Evolutionary conservation across 805 yeast species (phyloP), one percentile per base, ranked within the genome.

Genomic region (Wickerhamiella nectarea): DNA sequence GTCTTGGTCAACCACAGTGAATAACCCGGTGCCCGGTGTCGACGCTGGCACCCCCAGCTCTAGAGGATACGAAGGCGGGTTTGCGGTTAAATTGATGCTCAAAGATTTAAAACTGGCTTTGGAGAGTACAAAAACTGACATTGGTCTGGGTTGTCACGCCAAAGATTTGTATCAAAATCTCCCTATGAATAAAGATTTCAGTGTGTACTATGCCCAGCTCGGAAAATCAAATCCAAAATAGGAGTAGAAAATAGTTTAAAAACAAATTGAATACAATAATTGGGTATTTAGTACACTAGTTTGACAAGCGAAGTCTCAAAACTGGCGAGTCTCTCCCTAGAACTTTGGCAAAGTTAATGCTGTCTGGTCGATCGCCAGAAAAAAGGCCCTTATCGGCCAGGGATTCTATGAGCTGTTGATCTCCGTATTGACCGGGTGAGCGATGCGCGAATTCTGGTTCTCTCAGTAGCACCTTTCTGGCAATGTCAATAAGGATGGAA

Each of bases 1-100:
- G 51, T 60, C 71, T 3, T 72, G 77, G 77, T 72, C 75, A 11
- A 61, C 72, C 3, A 72, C 67, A 24, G 74, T 69, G 52, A 72
- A 72, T 55, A 70, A 72, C 52, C 76, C 76, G 1, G 72, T 72
- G 34, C 67, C 69, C 1, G 72, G 71, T 6, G 68, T 67, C 6
- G 65, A 66, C 48, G 64, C 69, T 1, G 60, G 59, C 25, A 69
- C 72, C 42, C 76, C 76, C 3, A 63, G 70, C 10, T 71, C 70
- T 34, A 60, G 57, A 6, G 67, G 63, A 29, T 72, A 64, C 55
- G 52, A 61, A 8, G 73, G 72, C 20, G 77, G 77, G 0, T 72
- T 72, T 48, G 63, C 58, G 3, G 50, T 58, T 18, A 46, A 48
- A 25, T 49, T 61, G 35, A 55, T 57, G 58, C 50, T 63, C 60